Percentiles rank a stretch among this genome's conserved stretches.
phyloP scores from a whole-genome alignment of 208 protist species.

The Kentomonas sorsogonicus region DNA sequence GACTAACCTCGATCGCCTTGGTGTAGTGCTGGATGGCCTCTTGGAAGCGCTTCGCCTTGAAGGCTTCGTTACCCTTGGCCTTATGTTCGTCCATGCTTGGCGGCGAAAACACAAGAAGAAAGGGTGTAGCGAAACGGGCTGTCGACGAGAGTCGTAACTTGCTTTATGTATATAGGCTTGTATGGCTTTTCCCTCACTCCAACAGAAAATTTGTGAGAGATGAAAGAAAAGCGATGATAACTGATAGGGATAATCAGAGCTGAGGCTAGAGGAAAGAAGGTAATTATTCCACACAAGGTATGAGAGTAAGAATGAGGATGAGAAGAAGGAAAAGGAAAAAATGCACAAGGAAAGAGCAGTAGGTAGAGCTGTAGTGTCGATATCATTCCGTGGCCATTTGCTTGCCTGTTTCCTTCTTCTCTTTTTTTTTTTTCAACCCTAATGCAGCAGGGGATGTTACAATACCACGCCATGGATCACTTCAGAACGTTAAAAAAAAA shows the following conservation, averaged over 20 bases:
- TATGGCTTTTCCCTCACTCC: too few relatives aligned
- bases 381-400: background rate
- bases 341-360: background rate
- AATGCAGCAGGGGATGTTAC: too few relatives aligned
- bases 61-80: constrained; percentile 86
- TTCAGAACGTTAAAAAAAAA: too few relatives aligned
- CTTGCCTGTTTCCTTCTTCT: background rate
- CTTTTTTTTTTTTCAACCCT: too few relatives aligned
- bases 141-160: too few relatives aligned
- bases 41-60: constrained; percentile 83
- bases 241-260: background rate
- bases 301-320: background rate
- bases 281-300: background rate
- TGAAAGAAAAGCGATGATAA: background rate
- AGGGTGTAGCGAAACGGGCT: constrained; percentile 6
- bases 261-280: background rate
- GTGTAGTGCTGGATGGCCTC: constrained; percentile 90
- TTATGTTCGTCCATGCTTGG: constrained; percentile 79
- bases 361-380: background rate
- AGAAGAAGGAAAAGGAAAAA: constrained; percentile 5
- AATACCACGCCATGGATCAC: too few relatives aligned
- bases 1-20: constrained; percentile 80
- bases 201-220: constrained; percentile 3
- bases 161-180: too few relatives aligned
- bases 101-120: constrained; percentile 9